Evolutionary conservation across 2,329 filamentous ascomycete genomes (phyloP).

Genomic region (Calonectria hawksworthii): DNA sequence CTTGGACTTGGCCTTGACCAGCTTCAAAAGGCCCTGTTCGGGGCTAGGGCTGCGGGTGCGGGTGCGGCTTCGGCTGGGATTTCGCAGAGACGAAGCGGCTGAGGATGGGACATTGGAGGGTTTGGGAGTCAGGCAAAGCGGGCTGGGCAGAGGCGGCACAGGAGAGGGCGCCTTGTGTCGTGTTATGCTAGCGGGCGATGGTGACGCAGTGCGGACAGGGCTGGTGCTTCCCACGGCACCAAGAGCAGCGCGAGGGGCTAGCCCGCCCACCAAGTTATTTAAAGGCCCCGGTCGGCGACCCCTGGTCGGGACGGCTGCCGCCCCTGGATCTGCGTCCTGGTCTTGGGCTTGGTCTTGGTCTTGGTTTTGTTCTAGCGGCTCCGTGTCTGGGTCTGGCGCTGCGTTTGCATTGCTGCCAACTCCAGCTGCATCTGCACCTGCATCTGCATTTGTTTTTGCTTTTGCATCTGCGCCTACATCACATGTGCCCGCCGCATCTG

Average conservation of each 20-base stretch:
- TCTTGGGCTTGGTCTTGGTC: too few species aligned
- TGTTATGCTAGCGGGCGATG: constrained; percentile 28
- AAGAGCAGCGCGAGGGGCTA: constrained; percentile 37
- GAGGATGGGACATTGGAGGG: constrained; percentile 44
- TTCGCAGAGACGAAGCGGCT: constrained; percentile 29
- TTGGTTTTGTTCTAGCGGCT: background rate
- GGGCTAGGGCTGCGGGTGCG: constrained; percentile 24
- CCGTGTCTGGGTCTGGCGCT: background rate
- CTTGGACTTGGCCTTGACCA: constrained; percentile 29
- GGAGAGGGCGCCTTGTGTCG: constrained; percentile 36
- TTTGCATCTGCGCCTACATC: background rate
- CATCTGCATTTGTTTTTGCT: too few species aligned
- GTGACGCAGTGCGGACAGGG: constrained; percentile 34
- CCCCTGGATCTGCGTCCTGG: background rate
- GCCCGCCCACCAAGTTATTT: constrained; percentile 32
- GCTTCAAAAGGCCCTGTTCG: constrained; percentile 4
- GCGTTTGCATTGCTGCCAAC: background rate
- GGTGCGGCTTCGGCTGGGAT: constrained; percentile 32
- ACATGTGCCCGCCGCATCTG: background rate
- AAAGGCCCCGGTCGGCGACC: constrained; percentile 35
- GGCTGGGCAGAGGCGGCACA: constrained; percentile 39
- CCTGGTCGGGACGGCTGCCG: background rate
- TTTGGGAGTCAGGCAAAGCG: constrained; percentile 47
- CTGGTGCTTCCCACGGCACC: constrained; percentile 31
- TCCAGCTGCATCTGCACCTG: background rate